phyloP scores from a whole-genome alignment of 768 basidiomycete genomes.

The Agrocybe praecox region DNA sequence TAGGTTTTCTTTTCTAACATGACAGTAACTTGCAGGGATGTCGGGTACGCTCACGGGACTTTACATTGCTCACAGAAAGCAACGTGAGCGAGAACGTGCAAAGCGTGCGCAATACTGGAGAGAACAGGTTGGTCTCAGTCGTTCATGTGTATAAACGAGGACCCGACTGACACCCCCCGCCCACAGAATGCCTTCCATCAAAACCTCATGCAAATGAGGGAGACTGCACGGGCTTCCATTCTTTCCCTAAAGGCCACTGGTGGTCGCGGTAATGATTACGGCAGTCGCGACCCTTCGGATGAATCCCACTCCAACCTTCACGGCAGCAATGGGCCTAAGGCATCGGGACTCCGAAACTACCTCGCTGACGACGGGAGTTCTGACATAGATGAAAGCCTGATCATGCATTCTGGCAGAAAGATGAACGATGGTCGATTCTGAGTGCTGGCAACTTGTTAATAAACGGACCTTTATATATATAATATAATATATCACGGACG shows the following conservation, averaged over 20 bases:
- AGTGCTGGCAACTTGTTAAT: conserved; percentile 3
- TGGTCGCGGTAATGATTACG: conserved; percentile 51
- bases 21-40: conserved; percentile 57
- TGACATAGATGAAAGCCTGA: conserved; percentile 52
- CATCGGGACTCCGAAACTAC: conserved; percentile 57
- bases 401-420: conserved; percentile 38
- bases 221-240: conserved; percentile 69
- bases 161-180: background rate
- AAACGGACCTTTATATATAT: conserved; percentile 1
- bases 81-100: conserved; percentile 76
- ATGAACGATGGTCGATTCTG: conserved; percentile 40
- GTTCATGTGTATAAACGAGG: background rate
- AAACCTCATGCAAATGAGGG: conserved; percentile 79
- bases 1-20: background rate
- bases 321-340: conserved; percentile 47
- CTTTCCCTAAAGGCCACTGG: conserved; percentile 49
- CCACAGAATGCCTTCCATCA: conserved; percentile 75
- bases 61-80: conserved; percentile 70
- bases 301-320: conserved; percentile 61
- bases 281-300: conserved; percentile 49
- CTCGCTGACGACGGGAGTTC: conserved; percentile 50
- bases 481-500: background rate
- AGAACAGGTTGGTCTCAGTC: conserved; percentile 63
- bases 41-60: conserved; percentile 67
- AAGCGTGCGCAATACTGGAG: conserved; percentile 89